Evolutionary conservation across 1,139 yeast genomes (phyloP).

Genomic region (Yamadazyma siamensis): DNA sequence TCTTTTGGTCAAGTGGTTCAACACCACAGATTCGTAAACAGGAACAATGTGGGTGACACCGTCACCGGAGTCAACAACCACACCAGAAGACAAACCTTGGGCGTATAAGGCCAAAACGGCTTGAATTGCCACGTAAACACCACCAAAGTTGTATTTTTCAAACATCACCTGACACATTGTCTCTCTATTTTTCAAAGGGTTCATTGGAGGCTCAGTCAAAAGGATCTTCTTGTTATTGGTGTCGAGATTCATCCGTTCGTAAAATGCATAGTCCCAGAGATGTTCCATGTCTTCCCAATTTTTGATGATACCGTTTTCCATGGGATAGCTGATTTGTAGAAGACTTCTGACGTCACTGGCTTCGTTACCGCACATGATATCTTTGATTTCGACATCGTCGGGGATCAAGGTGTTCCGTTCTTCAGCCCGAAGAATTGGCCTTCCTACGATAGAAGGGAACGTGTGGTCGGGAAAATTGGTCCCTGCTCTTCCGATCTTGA

Average conservation of each 20-base stretch:
- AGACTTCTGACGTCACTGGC: slow-evolving; percentile 89
- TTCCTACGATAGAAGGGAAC: slow-evolving; percentile 97
- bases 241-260: slow-evolving; percentile 78
- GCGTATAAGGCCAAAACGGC: slow-evolving; percentile 97
- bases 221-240: slow-evolving; percentile 77
- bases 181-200: slow-evolving; percentile 89
- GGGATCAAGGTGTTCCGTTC: slow-evolving; percentile 63
- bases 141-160: slow-evolving; percentile 92
- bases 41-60: slow-evolving; percentile 95
- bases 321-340: slow-evolving; percentile 89
- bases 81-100: slow-evolving; percentile 95
- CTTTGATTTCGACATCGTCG: slow-evolving; percentile 70
- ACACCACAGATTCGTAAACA: slow-evolving; percentile 92
- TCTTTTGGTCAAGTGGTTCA: slow-evolving; percentile 88
- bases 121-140: slow-evolving; percentile 97
- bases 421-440: slow-evolving; percentile 96
- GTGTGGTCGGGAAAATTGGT: slow-evolving; percentile 97
- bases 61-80: slow-evolving; percentile 94
- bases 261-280: slow-evolving; percentile 96
- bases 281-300: slow-evolving; percentile 99
- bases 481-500: slow-evolving; percentile 92
- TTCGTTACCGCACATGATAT: slow-evolving; percentile 97
- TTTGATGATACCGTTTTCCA: slow-evolving; percentile 97
- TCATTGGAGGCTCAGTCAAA: slow-evolving; percentile 97
- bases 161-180: slow-evolving; percentile 97